Base-by-base conservation (phyloP, 192 early-diverging fungal species). In the Gonapodya prolifera region DNA sequence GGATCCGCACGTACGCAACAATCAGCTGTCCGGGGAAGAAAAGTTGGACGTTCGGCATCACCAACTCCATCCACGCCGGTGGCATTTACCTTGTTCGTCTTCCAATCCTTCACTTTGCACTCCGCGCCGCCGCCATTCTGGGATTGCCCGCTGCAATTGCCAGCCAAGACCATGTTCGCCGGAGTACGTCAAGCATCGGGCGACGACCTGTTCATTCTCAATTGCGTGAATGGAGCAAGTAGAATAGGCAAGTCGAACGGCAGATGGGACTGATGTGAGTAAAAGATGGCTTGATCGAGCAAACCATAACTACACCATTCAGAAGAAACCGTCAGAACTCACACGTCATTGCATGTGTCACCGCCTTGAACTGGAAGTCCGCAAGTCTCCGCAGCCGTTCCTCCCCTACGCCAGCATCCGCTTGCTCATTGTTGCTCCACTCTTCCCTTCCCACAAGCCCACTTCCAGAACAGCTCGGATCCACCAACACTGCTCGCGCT, bases 201-300 rank as follows among this genome's bases (percentile, higher is more conserved):
- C 85, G n/a, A 98, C 95, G 0, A 99, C 97, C 2, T 90, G 89
- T 78, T 99, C 97, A 84, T 99, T 98, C 80, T 99, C 97, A 81
- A 90, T 85, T 0, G 84, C 84, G 80, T 98, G 92, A 69, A 95
- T 90, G 1, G 97, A 99, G 81, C 97, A 99, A 0, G 97, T 99
- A 35, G 97, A 99, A 80, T 99, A 99, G 8, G 91, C 89, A 29
- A 99, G 86, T 77, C 88, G 87, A 75, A 93, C 89, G n/a, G 94
- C 91, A 1, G 83, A 85, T 0, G 94, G 94, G 80, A 98, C 80
- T 85, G 79, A 33, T n/a, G 36, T 33, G 32, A 18, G 2, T 45
- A 28, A 23, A 2, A 33, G 0, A n/a, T 2, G 30, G 13, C 17
- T n/a, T n/a, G 1, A 18, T 17, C 70, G 69, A 28, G 71, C 45